phyloP scores from a whole-genome alignment of 2,329 filamentous ascomycete genomes.

The Cordyceps farinosa region DNA sequence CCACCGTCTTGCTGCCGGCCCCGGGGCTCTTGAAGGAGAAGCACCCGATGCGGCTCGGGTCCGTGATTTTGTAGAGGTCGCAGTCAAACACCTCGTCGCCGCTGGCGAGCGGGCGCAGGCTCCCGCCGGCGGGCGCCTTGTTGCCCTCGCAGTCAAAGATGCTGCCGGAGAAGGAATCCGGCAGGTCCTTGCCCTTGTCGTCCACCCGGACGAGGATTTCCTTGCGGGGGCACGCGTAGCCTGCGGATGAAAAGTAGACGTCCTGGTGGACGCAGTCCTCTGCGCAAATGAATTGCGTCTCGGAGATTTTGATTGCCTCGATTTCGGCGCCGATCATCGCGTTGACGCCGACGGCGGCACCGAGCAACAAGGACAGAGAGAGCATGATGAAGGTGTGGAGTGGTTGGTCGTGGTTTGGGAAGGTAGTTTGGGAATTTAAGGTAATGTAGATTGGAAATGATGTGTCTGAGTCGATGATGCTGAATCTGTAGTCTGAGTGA shows the following conservation, averaged over 20 bases:
- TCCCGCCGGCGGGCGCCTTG: no score
- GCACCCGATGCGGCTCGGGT: no score
- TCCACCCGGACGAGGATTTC: not conserved
- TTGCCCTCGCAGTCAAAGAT: no score
- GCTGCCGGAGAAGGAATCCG: no score
- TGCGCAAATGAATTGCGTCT: not conserved
- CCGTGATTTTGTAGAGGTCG: no score
- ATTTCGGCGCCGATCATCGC: not conserved
- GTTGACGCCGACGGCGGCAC: constrained; percentile 1
- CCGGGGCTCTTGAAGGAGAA: no score
- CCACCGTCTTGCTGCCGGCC: no score
- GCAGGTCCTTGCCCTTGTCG: no score
- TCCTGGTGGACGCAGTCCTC: not conserved
- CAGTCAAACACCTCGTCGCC: no score
- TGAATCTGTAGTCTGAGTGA: no score
- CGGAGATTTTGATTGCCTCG: not conserved
- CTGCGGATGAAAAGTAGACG: not conserved
- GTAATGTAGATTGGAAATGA: not conserved
- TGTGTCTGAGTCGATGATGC: no score
- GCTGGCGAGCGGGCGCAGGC: no score
- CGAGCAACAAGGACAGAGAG: not conserved
- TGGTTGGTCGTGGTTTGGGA: not conserved
- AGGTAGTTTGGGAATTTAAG: not conserved
- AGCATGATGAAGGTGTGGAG: not conserved
- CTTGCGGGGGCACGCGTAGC: not conserved